phyloP scores from a whole-genome alignment of 176 grass and related monocot species.

The Phragmites australis region DNA sequence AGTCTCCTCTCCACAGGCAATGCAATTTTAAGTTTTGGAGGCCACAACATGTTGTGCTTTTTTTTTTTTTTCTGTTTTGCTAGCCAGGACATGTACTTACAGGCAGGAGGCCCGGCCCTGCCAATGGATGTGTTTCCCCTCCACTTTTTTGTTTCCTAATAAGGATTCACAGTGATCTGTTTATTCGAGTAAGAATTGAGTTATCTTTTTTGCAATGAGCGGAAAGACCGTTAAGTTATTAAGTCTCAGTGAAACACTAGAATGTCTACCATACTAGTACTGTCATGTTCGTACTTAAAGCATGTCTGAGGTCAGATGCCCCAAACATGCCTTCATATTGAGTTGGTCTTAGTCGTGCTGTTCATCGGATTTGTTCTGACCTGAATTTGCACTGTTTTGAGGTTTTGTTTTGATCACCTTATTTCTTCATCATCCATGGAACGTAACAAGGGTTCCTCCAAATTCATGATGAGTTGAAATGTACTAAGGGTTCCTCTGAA shows the following conservation, averaged over 20 bases:
- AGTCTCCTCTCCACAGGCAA: slow-evolving; percentile 14
- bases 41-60: slow-evolving; percentile 39
- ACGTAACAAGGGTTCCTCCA: not conserved
- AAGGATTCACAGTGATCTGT: slow-evolving; percentile 48
- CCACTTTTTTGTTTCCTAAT: slow-evolving; percentile 42
- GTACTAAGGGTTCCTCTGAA: no score
- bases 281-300: not conserved
- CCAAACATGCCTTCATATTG: not conserved
- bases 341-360: not conserved
- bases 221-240: slow-evolving; percentile 30
- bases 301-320: not conserved
- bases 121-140: slow-evolving; percentile 37
- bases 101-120: slow-evolving; percentile 49
- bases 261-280: not conserved
- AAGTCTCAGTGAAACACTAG: slow-evolving; percentile 19
- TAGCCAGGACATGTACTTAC: slow-evolving; percentile 49
- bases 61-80: slow-evolving; percentile 37
- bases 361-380: not conserved
- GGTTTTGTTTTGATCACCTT: not conserved
- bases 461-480: no score
- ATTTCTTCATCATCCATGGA: not conserved
- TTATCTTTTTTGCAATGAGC: slow-evolving; percentile 33
- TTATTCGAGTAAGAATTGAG: slow-evolving; percentile 36
- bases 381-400: not conserved
- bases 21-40: slow-evolving; percentile 30